phyloP scores from a whole-genome alignment of 1,284 basidiomycete genomes.

The Paramarasmius palmivorus region DNA sequence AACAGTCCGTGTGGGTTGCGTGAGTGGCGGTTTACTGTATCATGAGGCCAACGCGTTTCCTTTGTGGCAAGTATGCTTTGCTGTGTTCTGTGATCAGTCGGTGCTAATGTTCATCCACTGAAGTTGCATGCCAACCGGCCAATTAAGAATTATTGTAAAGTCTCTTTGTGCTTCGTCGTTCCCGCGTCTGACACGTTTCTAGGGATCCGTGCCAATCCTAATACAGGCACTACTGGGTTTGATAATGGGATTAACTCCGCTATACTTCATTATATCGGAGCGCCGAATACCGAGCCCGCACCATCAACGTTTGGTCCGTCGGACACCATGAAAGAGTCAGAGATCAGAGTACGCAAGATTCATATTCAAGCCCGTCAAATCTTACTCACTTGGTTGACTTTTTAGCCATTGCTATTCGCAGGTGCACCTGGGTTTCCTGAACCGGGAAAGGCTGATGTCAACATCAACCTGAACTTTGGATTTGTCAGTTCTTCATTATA shows the following conservation, averaged over 20 bases:
- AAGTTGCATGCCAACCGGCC: slow-evolving; percentile 31
- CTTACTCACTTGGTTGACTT: background rate
- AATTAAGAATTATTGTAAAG: slow-evolving; percentile 34
- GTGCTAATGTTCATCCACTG: background rate
- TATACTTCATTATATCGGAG: slow-evolving; percentile 45
- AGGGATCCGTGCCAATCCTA: slow-evolving; percentile 29
- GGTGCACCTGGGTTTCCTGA: slow-evolving; percentile 29
- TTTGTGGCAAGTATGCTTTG: slow-evolving; percentile 26
- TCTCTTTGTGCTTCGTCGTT: background rate
- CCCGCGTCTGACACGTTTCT: no score
- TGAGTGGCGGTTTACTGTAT: no score
- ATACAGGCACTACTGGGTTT: slow-evolving; percentile 20
- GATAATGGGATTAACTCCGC: slow-evolving; percentile 35
- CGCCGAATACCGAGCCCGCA: slow-evolving; percentile 34
- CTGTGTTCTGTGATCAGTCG: no score
- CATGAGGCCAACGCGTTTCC: slow-evolving; percentile 37
- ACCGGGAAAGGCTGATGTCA: no score
- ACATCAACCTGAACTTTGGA: no score
- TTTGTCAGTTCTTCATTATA: slow-evolving; percentile 26
- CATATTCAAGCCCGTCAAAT: background rate
- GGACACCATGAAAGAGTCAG: slow-evolving; percentile 18
- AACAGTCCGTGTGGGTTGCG: no score
- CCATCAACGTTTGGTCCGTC: background rate
- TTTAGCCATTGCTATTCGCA: slow-evolving; percentile 33
- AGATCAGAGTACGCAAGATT: slow-evolving; percentile 7